Evolutionary conservation across 2,329 filamentous ascomycete genomes (phyloP).

Genomic region (Meredithiella fracta): DNA sequence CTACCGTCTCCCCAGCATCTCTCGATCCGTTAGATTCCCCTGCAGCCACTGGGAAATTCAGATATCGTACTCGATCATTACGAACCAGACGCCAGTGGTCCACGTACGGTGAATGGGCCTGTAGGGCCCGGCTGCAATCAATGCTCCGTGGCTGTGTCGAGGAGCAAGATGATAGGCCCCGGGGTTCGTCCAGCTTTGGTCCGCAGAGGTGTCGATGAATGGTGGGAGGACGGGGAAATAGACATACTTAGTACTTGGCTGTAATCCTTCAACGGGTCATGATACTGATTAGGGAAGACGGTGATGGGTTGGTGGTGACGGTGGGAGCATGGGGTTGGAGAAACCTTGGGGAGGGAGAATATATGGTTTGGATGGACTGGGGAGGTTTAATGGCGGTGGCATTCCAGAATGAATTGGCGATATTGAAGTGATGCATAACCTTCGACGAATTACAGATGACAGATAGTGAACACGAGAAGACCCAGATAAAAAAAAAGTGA

Average conservation of each 20-base stretch:
- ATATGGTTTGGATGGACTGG: not conserved
- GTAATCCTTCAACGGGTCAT: too few relatives aligned
- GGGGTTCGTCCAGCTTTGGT: not conserved
- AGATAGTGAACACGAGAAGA: not conserved
- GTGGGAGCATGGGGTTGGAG: not conserved
- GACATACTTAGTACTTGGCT: too few relatives aligned
- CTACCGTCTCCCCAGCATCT: too few relatives aligned
- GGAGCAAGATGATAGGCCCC: not conserved
- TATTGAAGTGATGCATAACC: not conserved
- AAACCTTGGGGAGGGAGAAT: not conserved
- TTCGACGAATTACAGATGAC: not conserved
- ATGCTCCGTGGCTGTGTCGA: not conserved
- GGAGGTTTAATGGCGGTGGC: not conserved
- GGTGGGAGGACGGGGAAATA: too few relatives aligned
- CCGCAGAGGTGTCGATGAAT: not conserved
- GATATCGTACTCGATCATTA: too few relatives aligned
- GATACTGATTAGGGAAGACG: too few relatives aligned
- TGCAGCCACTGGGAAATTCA: too few relatives aligned
- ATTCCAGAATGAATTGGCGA: constrained; percentile 1
- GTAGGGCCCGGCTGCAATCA: not conserved
- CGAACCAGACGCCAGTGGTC: too few relatives aligned
- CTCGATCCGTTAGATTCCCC: too few relatives aligned
- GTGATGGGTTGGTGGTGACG: too few relatives aligned
- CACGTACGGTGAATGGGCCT: not conserved
- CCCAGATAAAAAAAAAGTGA: too few relatives aligned